Evolutionary conservation across 23 red algal species (phyloP).

Genomic region (Gracilaria caudata): DNA sequence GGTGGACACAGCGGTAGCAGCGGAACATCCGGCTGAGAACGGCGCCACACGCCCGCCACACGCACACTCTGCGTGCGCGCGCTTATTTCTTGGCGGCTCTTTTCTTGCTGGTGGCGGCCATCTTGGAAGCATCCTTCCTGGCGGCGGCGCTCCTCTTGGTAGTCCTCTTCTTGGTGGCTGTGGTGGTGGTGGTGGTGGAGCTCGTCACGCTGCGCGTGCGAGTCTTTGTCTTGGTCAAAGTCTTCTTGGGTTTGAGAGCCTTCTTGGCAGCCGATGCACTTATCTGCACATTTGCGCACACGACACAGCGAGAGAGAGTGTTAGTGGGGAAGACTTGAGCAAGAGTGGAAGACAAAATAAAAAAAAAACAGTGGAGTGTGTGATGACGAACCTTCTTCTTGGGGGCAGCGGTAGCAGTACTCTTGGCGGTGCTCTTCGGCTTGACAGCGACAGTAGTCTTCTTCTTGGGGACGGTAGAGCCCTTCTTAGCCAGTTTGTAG

Average conservation of each 20-base stretch:
- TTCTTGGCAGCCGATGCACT: conserved; percentile 25
- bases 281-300: neutral
- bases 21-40: neutral
- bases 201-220: conserved; percentile 21
- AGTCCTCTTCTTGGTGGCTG: conserved; percentile 46
- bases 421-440: conserved; percentile 9
- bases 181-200: conserved; percentile 43
- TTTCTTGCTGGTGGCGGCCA: conserved; percentile 26
- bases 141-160: conserved; percentile 41
- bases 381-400: conserved; percentile 37
- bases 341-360: neutral
- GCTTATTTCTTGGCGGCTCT: conserved; percentile 25
- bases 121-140: conserved; percentile 37
- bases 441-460: conserved; percentile 30
- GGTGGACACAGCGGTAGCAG: neutral
- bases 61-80: neutral
- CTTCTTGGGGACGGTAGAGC: conserved; percentile 33
- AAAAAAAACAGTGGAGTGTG: neutral
- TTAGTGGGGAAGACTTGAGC: too few species aligned
- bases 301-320: too few species aligned
- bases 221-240: conserved; percentile 52
- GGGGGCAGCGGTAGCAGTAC: neutral
- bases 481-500: conserved; percentile 68
- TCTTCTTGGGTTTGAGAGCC: conserved; percentile 72
- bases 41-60: neutral